Evolutionary conservation across 2,329 filamentous ascomycete species (phyloP).

Genomic region (Xylaria sp.): DNA sequence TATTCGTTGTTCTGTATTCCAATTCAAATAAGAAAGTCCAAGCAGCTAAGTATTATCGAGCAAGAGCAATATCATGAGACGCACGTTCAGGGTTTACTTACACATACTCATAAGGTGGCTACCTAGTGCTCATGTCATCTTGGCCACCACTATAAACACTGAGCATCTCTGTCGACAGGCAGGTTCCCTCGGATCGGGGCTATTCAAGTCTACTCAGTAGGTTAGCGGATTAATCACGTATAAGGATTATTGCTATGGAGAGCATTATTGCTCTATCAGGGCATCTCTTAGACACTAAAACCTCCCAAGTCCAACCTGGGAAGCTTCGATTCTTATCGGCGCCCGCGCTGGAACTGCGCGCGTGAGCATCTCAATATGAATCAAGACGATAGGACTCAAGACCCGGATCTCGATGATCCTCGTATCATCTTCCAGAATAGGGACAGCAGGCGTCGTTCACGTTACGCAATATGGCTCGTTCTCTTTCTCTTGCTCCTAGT

Average conservation of each 20-base stretch:
- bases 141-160: too few species aligned
- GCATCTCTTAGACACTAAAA: background rate
- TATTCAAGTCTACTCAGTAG: background rate
- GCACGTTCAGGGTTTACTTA: too few species aligned
- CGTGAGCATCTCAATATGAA: slow-evolving; percentile 10
- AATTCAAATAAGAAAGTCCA: too few species aligned
- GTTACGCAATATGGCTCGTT: slow-evolving; percentile 37
- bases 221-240: background rate
- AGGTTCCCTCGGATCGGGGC: background rate
- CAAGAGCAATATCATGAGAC: too few species aligned
- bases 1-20: too few species aligned
- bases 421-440: background rate
- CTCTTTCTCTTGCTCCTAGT: slow-evolving; percentile 51
- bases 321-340: background rate
- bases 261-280: background rate
- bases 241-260: too few species aligned
- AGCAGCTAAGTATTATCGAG: too few species aligned
- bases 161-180: too few species aligned
- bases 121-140: too few species aligned
- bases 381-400: slow-evolving; percentile 12
- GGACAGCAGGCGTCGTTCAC: background rate
- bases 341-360: background rate
- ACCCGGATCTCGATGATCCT: background rate
- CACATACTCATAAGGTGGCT: too few species aligned
- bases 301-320: background rate